phyloP scores from a whole-genome alignment of 2,329 filamentous ascomycete species.

The Pyricularia pennisetigena region DNA sequence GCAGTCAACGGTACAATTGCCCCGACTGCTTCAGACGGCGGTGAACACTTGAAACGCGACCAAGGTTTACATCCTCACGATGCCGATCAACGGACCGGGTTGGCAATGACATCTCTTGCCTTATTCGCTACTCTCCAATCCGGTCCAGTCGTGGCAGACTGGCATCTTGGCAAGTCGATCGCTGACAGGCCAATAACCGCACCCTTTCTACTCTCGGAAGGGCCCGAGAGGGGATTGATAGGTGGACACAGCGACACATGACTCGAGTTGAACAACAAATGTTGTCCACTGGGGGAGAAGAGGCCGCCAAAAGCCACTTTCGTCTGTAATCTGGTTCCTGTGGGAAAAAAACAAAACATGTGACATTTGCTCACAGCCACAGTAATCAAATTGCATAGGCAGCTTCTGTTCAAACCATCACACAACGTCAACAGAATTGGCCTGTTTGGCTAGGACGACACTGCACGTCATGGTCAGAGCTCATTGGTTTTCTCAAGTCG shows the following conservation, averaged over 20 bases:
- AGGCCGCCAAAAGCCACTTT: neutral
- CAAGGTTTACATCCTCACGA: neutral
- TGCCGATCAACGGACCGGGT: neutral
- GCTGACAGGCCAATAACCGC: neutral
- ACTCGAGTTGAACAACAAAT: neutral
- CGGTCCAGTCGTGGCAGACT: neutral
- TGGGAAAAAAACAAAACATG: neutral
- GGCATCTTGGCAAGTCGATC: neutral
- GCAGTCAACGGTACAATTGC: neutral
- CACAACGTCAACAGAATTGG: neutral
- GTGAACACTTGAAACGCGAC: neutral
- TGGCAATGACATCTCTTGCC: neutral
- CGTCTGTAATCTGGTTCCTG: neutral
- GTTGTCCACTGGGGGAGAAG: neutral
- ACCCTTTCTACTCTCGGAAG: neutral
- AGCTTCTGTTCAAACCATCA: neutral
- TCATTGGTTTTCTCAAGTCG: neutral
- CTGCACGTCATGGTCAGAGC: neutral
- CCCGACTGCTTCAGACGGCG: neutral
- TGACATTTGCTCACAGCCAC: neutral
- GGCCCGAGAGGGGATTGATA: neutral
- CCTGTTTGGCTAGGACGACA: neutral
- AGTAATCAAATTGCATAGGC: neutral
- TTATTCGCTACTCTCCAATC: neutral
- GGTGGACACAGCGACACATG: neutral